A percentile compares a stretch with the other conserved stretches of the same genome.
Evolutionary conservation across 2,329 filamentous ascomycete genomes (phyloP).

Genomic region (Ascochyta clinopodiicola): DNA sequence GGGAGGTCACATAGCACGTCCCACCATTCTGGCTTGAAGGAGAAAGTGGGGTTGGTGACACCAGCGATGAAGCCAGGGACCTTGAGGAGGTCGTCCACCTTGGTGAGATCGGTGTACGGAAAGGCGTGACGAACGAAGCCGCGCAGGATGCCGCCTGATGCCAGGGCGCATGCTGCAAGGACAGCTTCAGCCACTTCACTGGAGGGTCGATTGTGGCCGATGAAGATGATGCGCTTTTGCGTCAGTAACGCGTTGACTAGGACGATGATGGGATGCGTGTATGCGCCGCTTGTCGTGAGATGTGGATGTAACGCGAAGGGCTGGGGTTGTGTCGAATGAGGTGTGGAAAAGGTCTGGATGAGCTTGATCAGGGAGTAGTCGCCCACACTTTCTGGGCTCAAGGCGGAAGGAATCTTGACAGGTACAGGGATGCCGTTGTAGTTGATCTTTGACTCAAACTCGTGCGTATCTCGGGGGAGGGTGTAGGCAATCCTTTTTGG

Average conservation of each 20-base stretch:
- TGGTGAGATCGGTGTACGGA: conserved; percentile 96
- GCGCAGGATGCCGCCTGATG: conserved; percentile 87
- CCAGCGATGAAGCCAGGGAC: conserved; percentile 98
- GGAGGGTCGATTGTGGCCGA: conserved; percentile 93
- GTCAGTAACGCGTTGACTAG: conserved; percentile 93
- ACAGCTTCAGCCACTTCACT: conserved; percentile 98
- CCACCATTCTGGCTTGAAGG: conserved; percentile 97
- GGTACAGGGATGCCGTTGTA: conserved; percentile 98
- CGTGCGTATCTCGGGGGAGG: conserved; percentile 91
- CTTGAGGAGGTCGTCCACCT: conserved; percentile 94
- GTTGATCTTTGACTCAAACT: conserved; percentile 93
- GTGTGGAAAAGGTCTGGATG: conserved; percentile 88
- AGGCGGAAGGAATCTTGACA: conserved; percentile 91
- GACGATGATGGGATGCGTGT: conserved; percentile 93
- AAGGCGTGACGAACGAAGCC: conserved; percentile 97
- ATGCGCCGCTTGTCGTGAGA: conserved; percentile 87
- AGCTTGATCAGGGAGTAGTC: conserved; percentile 98
- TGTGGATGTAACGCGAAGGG: conserved; percentile 88
- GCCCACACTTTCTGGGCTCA: conserved; percentile 93
- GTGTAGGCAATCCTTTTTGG: conserved; percentile 68
- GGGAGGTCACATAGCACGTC: conserved; percentile 93
- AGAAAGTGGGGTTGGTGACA: conserved; percentile 96
- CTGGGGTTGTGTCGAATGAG: conserved; percentile 82
- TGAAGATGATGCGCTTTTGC: conserved; percentile 94
- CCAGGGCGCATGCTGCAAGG: conserved; percentile 91